Base-by-base conservation (phyloP, 495 filamentous ascomycete genomes). In the Endocarpon pusillum region DNA sequence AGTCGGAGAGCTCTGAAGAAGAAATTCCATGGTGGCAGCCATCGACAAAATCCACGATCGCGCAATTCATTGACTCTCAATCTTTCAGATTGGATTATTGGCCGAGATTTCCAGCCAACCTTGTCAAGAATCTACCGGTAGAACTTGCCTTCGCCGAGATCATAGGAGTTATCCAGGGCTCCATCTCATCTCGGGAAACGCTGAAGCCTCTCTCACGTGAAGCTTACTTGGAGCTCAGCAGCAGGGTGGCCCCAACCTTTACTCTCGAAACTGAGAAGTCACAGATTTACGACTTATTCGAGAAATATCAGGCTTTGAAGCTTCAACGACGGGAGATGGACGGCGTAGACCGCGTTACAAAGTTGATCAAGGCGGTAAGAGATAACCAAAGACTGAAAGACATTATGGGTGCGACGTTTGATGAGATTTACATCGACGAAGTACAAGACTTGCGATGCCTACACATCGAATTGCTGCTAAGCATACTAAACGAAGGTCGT, bases 341-440 rank as follows among this genome's bases (percentile, higher is more conserved):
- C 37, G 42, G 50, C 7, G 25, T 58, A 0, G 60, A 64, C 32
- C 52, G 53, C 12, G 53, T 57, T 2, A 37, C 37, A 7, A 29
- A 19, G 11, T 4, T 58, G 1, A 23, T 58, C 14, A 40, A 32
- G 18, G 30, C 25, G 4, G 21, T 55, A 2, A 31, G 33, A 14
- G 19, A 36, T 11, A 36, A 40, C 22, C 12, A 24, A 19, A 17
- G 25, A 34, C 10, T 55, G 22, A 37, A 30, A 5, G 9, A 38
- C 3, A 39, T 33, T 2, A 39, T 62, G 18, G 28, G 32, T 24
- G 30, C 43, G 2, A 40, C 45, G 0, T 53, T 64, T 35, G 54
- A 64, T 9, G 60, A 64, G 25, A 35, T 64, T 11, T 64, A 62
- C 25, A 46, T 64, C 16, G 59, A 64, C 24, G 58, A 63, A 28